These are phyloP conservation scores for Thermothelomyces thermophilus DNA, from an alignment of 2,329 filamentous ascomycete species.

Conservation along the genomic window DNA sequence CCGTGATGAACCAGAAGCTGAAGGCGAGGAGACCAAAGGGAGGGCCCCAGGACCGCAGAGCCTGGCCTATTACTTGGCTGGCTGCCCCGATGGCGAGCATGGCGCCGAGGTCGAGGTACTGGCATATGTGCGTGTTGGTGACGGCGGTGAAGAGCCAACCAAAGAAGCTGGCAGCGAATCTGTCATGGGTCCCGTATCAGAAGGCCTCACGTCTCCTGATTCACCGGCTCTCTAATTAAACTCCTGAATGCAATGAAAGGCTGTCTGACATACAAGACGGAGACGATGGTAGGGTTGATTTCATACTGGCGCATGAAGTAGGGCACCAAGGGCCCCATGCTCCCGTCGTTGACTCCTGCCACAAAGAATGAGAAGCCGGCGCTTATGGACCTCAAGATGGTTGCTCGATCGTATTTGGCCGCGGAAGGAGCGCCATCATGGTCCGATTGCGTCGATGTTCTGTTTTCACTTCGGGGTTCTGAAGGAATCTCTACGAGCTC, in stretches of 20 bases:
- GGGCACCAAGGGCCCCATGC: conserved; percentile 55
- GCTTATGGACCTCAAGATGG: neutral
- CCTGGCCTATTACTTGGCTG: conserved; percentile 46
- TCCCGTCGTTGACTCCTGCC: conserved; percentile 59
- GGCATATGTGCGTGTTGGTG: conserved; percentile 16
- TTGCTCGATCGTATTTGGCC: neutral
- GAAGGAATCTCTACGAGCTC: neutral
- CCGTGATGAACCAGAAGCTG: conserved; percentile 51
- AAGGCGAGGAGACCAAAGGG: conserved; percentile 51
- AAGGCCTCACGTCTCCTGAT: no score
- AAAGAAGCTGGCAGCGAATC: conserved; percentile 44
- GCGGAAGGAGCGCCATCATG: neutral
- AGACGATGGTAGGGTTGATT: conserved; percentile 45
- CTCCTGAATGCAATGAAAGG: no score
- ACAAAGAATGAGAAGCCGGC: conserved; percentile 58
- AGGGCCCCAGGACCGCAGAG: conserved; percentile 46
- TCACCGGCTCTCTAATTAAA: no score
- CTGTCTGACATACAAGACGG: conserved; percentile 37
- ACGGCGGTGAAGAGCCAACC: conserved; percentile 55
- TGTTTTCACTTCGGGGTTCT: neutral
- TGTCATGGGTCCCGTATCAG: neutral
- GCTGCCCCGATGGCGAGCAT: conserved; percentile 50
- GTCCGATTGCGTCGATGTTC: neutral
- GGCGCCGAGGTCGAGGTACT: conserved; percentile 48
- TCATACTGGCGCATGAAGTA: conserved; percentile 53